These are phyloP conservation scores for Microdochium nivale DNA, from an alignment of 2,329 filamentous ascomycete species.

Conservation along the genomic window DNA sequence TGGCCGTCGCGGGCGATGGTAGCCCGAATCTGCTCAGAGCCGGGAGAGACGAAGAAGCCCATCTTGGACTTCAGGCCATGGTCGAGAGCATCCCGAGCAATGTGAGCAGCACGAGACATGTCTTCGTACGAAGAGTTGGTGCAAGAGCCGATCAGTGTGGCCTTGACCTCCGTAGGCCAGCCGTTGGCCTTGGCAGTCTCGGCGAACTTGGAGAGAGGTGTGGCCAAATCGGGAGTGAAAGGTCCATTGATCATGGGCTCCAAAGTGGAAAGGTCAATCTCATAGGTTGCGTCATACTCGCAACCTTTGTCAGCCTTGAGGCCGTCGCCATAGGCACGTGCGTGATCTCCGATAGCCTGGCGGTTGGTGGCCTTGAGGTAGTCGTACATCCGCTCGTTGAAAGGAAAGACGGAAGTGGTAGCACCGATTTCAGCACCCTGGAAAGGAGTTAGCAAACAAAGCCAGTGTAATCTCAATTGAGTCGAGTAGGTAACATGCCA, in stretches of 20 bases:
- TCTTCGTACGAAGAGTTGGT: slow-evolving; percentile 85
- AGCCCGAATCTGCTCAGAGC: slow-evolving; percentile 92
- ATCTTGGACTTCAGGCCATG: slow-evolving; percentile 93
- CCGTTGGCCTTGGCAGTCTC: slow-evolving; percentile 87
- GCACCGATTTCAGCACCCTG: slow-evolving; percentile 65
- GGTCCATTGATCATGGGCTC: slow-evolving; percentile 99
- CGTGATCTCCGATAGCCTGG: slow-evolving; percentile 80
- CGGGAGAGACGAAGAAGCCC: slow-evolving; percentile 89
- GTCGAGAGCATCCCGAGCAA: slow-evolving; percentile 81
- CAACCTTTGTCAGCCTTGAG: slow-evolving; percentile 82
- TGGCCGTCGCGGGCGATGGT: slow-evolving; percentile 88
- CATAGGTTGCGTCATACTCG: slow-evolving; percentile 92
- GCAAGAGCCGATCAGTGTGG: slow-evolving; percentile 95
- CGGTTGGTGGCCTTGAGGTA: slow-evolving; percentile 92
- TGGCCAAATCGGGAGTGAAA: slow-evolving; percentile 96
- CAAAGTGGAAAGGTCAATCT: slow-evolving; percentile 89
- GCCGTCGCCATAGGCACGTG: slow-evolving; percentile 74
- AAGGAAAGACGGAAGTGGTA: slow-evolving; percentile 92
- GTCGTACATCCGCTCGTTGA: slow-evolving; percentile 96
- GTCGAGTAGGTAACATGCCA: slow-evolving; percentile 34
- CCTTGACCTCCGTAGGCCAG: slow-evolving; percentile 96
- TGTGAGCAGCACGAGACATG: slow-evolving; percentile 88
- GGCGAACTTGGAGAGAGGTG: slow-evolving; percentile 95
- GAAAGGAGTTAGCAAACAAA: slow-evolving; percentile 7
- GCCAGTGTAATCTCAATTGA: slow-evolving; percentile 1